phyloP scores from a whole-genome alignment of 257 asterid species.

The Gentiana macrophylla region DNA sequence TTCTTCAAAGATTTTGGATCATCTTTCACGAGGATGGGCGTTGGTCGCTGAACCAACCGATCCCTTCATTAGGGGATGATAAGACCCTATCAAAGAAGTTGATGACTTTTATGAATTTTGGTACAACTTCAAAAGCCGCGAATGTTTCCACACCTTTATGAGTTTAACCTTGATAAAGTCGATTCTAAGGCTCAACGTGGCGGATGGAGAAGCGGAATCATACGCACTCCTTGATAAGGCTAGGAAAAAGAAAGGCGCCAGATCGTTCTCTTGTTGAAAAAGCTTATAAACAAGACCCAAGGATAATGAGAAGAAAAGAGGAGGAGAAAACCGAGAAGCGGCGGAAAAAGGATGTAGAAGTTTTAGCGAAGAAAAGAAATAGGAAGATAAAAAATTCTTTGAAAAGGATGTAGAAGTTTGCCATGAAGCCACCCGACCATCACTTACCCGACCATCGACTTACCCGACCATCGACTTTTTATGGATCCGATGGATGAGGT shows the following conservation, averaged over 20 bases:
- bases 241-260: constrained; percentile 79
- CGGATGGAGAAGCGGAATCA: constrained; percentile 99
- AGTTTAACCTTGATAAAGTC: constrained; percentile 88
- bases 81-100: constrained; percentile 51
- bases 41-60: constrained; percentile 70
- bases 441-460: no score
- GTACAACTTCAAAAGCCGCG: constrained; percentile 93
- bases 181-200: constrained; percentile 89
- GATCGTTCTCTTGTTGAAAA: constrained; percentile 89
- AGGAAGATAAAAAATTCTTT: constrained; percentile 80
- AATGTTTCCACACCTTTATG: constrained; percentile 93
- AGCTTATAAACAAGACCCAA: constrained; percentile 85
- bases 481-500: no score
- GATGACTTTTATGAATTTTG: constrained; percentile 77
- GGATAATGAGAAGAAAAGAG: constrained; percentile 73
- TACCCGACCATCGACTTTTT: no score
- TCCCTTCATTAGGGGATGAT: constrained; percentile 78
- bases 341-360: constrained; percentile 78
- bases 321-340: constrained; percentile 74
- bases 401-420: constrained; percentile 25
- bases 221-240: constrained; percentile 88
- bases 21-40: constrained; percentile 92
- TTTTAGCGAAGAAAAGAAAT: constrained; percentile 78
- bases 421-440: no score
- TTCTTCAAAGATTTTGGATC: constrained; percentile 93